Percentiles rank a stretch among this genome's conserved stretches.
phyloP scores from a whole-genome alignment of 163 green algal species.

The Smithsoniella earleae region DNA sequence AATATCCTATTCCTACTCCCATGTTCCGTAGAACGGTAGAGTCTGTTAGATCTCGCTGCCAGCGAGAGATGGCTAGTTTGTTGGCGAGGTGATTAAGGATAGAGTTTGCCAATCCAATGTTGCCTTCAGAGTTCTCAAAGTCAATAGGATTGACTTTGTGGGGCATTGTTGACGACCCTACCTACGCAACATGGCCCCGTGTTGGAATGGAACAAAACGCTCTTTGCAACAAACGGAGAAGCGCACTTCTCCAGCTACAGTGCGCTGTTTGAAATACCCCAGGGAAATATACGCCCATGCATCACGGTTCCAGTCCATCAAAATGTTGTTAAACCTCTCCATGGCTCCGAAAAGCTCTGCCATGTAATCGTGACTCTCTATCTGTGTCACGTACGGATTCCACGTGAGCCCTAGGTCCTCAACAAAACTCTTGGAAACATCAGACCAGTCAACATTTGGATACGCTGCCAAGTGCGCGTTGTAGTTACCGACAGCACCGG shows the following conservation, averaged over 20 bases:
- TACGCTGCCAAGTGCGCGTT: slow-evolving; percentile 94
- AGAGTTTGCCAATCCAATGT: slow-evolving; percentile 94
- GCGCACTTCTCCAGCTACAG: slow-evolving; percentile 69
- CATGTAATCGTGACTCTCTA: slow-evolving; percentile 99
- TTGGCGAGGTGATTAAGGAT: slow-evolving; percentile 80
- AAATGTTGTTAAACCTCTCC: slow-evolving; percentile 90
- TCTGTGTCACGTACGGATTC: slow-evolving; percentile 83
- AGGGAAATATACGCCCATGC: slow-evolving; percentile 97
- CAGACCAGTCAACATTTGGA: slow-evolving; percentile 82
- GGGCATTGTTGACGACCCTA: slow-evolving; percentile 95
- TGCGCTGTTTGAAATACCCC: slow-evolving; percentile 94
- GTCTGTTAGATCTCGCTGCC: slow-evolving; percentile 94
- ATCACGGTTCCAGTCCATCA: slow-evolving; percentile 95
- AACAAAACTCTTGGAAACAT: slow-evolving; percentile 44
- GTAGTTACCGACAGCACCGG: slow-evolving; percentile 96
- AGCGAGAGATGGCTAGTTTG: slow-evolving; percentile 92
- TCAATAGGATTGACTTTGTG: slow-evolving; percentile 99
- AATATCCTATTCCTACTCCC: slow-evolving; percentile 88
- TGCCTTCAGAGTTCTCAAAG: slow-evolving; percentile 99
- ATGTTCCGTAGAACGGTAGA: slow-evolving; percentile 93
- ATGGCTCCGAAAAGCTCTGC: slow-evolving; percentile 88
- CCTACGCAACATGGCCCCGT: slow-evolving; percentile 43
- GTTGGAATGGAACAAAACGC: background rate
- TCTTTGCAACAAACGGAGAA: background rate
- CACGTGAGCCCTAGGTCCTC: slow-evolving; percentile 41